These are phyloP conservation scores for Brassica napus DNA, from an alignment of 345 rosid genomes.

Conservation along the genomic window DNA sequence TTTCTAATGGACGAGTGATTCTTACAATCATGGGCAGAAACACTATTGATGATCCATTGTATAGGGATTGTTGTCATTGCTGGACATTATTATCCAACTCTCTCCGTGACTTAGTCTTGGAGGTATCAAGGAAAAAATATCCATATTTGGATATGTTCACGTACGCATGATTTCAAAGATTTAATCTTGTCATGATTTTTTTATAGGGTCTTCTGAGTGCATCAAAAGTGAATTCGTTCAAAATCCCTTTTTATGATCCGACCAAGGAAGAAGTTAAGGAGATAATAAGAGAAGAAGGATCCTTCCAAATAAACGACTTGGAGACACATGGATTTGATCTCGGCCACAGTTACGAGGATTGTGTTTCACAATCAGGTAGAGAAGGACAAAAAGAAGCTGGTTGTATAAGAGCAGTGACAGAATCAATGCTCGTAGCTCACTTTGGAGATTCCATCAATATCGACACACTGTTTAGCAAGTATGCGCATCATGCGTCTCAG, in stretches of 20 bases:
- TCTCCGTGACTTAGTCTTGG: background rate
- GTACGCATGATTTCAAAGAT: background rate
- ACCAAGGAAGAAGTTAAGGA: conserved; percentile 28
- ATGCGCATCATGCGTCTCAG: background rate
- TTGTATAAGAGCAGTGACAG: conserved; percentile 58
- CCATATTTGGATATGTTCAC: background rate
- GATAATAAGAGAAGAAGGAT: conserved; percentile 38
- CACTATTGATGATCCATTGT: background rate
- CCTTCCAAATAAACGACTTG: conserved; percentile 31
- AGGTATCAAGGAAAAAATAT: background rate
- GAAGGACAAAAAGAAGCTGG: conserved; percentile 38
- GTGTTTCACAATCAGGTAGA: conserved; percentile 1
- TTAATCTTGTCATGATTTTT: background rate
- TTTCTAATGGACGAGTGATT: background rate
- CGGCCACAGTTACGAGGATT: background rate
- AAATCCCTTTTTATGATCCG: conserved; percentile 37
- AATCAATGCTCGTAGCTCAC: conserved; percentile 54
- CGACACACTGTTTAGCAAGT: background rate
- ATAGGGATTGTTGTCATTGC: background rate
- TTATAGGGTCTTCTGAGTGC: background rate
- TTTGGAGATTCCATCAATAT: conserved; percentile 38
- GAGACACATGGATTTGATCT: conserved; percentile 26
- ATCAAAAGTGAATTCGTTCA: conserved; percentile 38
- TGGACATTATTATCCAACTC: background rate
- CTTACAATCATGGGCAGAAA: background rate